phyloP scores from a whole-genome alignment of 1,284 basidiomycete species.

The Mycocalia duriaeana region DNA sequence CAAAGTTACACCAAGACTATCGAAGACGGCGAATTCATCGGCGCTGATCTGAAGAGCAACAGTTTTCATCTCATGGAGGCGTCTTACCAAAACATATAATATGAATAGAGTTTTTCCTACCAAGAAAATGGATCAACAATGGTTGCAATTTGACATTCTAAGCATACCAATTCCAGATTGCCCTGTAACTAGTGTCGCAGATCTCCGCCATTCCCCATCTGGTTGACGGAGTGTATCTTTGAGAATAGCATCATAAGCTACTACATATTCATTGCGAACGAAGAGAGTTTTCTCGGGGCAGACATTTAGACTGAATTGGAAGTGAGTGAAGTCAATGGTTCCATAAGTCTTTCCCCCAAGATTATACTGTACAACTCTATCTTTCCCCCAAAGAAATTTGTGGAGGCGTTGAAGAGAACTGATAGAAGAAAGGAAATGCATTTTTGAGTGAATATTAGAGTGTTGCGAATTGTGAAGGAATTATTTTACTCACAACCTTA shows the following conservation, averaged over 20 bases:
- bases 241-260: background rate
- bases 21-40: conserved; percentile 5
- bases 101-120: conserved; percentile 9
- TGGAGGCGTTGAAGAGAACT: conserved; percentile 1
- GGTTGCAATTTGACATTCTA: background rate
- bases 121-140: conserved; percentile 2
- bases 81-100: conserved; percentile 8
- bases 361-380: background rate
- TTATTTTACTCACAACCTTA: too few relatives aligned
- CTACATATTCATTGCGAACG: background rate
- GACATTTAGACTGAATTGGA: background rate
- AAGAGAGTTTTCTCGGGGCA: background rate
- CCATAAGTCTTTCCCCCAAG: conserved; percentile 4
- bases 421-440: too few relatives aligned
- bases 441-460: too few relatives aligned
- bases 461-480: too few relatives aligned
- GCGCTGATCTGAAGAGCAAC: conserved; percentile 9
- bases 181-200: conserved; percentile 8
- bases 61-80: conserved; percentile 6
- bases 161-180: conserved; percentile 9
- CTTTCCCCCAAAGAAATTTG: conserved; percentile 3
- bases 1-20: conserved; percentile 3
- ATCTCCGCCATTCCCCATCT: background rate
- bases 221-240: background rate
- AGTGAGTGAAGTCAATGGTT: conserved; percentile 9